Base-by-base conservation (phyloP, 495 filamentous ascomycete genomes). In the Daldinia caldariorum region DNA sequence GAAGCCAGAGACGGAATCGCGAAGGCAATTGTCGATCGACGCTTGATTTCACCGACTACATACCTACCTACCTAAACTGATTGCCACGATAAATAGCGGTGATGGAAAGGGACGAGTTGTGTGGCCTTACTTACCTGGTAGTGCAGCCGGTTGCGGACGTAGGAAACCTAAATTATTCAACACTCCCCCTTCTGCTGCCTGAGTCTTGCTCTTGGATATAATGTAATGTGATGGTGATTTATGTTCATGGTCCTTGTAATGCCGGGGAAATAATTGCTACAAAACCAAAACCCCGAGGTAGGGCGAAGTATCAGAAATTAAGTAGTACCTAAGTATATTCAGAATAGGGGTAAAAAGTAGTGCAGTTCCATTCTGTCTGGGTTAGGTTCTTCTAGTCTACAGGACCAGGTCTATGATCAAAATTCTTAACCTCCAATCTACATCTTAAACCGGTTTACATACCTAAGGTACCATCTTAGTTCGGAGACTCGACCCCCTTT, bases 111-210 rank as follows among this genome's bases (percentile, higher is more conserved):
- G 53, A 54, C 29, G 34, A 35, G 34, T 35, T 26, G 26, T 26
- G 26, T 26, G 26, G 3, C 26, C 26, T 34, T 22, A 14, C 12
- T 61, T 69, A 66, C n/a, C n/a, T n/a, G 61, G 43, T 53, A 49
- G 51, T 37, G 41, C 60, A 45, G 60, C 53, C 41, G 55, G 38
- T 41, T 22, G 66, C 47, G 71, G 62, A 43, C 63, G 67, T 70
- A 70, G 67, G 67, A 73, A 73, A 73, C 71, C 71, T 73, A 73
- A 66, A 67, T 58, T 70, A 73, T 58, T 58, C 63, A 58, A 54
- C 26, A 26, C 26, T 26, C 26, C 39, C 34, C 61, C 53, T 37
- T 61, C 51, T 45, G 9, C 26, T 31, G 7, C 56, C 39, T 41
- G 34, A 39, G 12, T 26, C 18, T 41, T 8, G 39, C 12, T 22